A percentile compares a stretch with the other conserved stretches of the same genome.
Evolutionary conservation across 352 stramenopile genomes (phyloP).

Genomic region (Globisporangium emineosum): DNA sequence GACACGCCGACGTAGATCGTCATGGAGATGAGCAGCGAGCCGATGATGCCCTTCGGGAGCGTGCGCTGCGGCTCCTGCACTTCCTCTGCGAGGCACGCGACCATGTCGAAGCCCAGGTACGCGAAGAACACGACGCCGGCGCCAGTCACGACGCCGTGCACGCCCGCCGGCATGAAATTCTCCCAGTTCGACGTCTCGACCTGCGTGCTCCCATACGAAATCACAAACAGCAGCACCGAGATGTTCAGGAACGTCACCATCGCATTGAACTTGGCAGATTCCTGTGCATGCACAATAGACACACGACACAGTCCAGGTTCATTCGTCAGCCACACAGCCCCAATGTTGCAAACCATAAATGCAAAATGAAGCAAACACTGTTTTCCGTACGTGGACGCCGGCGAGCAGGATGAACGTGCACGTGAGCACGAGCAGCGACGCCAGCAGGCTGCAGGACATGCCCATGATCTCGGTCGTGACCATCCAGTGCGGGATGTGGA

Average conservation of each 20-base stretch:
- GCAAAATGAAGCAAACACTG: background rate
- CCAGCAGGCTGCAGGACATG: conserved; percentile 76
- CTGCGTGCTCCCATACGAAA: conserved; percentile 74
- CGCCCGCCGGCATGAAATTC: conserved; percentile 82
- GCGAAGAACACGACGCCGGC: conserved; percentile 91
- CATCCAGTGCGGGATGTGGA: conserved; percentile 62
- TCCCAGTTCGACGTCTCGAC: conserved; percentile 77
- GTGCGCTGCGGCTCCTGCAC: conserved; percentile 88
- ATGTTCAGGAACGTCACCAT: conserved; percentile 90
- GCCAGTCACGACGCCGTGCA: conserved; percentile 86
- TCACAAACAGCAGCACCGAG: conserved; percentile 88
- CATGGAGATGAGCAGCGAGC: conserved; percentile 89
- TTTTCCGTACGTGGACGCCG: conserved; percentile 59
- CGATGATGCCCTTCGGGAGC: conserved; percentile 91
- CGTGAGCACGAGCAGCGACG: conserved; percentile 70
- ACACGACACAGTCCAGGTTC: background rate
- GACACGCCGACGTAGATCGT: conserved; percentile 89
- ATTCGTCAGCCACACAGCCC: conserved; percentile 6
- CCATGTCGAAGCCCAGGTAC: conserved; percentile 93
- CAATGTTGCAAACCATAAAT: background rate
- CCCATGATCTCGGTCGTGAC: conserved; percentile 51
- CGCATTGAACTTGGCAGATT: conserved; percentile 91
- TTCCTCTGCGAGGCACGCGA: conserved; percentile 90
- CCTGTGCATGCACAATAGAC: conserved; percentile 34
- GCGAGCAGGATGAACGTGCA: conserved; percentile 86